Base-by-base conservation (phyloP, 2,329 filamentous ascomycete genomes). In the Cyanodermella asteris region DNA sequence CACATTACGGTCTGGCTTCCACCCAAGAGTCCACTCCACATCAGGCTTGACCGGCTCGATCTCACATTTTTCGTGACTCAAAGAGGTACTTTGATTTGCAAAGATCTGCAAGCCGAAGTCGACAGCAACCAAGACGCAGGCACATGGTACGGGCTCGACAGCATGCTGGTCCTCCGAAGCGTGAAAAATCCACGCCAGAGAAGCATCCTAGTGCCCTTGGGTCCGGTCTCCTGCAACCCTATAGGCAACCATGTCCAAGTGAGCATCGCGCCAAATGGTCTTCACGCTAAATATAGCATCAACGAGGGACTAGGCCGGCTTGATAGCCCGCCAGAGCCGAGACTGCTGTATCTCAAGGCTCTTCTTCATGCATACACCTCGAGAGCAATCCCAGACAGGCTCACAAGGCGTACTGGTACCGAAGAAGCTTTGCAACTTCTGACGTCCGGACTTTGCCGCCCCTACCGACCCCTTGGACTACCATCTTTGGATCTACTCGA, bases 311-410 rank as follows among this genome's bases (percentile, higher is more conserved):
- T 76, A 2, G 56, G 61, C 0, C 53, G 62, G 1, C 40, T 76
- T 0, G 53, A 60, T 3, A 71, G 65, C 18, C 50, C 67, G 0
- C 46, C 61, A 0, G 68, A 73, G 22, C 61, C 62, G 0, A 38
- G 39, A 0, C 41, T 68, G 0, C 42, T 66, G 0, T 69, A 67
- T 28, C 47, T 47, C 1, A 72, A 68, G 34, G 66, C 65, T 0
- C 41, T 56, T 4, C 39, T 67, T 1, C 70, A 76, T 36, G 70
- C 68, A 0, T 42, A 56, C 4, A 75, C 70, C 0, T 69, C 68
- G 0, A 63, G 58, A 16, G 35, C 56, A 0, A 18, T 73, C 0
- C 56, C 62, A 0, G 71, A 75, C 36, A 43, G 49, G 0, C 47
- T 75, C 0, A 73, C 67, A 0, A 45, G 53, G 0, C 49, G 55